phyloP scores from a whole-genome alignment of 352 stramenopile genomes.

The Pythium aphanidermatum region DNA sequence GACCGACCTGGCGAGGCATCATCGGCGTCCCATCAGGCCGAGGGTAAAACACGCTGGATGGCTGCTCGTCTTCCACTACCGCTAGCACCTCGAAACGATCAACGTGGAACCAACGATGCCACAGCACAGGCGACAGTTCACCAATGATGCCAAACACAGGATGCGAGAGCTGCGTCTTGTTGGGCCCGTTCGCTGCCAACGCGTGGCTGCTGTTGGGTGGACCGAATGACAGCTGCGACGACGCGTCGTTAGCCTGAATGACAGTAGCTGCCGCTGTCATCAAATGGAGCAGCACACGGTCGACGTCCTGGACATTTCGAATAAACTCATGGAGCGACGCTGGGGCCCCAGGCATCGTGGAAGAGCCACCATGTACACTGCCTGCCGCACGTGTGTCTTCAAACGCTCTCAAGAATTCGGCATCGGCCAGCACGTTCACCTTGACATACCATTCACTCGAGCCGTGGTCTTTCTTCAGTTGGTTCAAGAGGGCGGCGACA shows the following conservation, averaged over 20 bases:
- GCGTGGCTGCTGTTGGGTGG: conserved; percentile 31
- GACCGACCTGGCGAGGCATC: conserved; percentile 2
- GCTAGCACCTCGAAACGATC: conserved; percentile 81
- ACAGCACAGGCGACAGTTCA: conserved; percentile 78
- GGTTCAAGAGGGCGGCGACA: background rate
- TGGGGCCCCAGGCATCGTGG: conserved; percentile 22
- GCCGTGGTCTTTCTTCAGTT: conserved; percentile 11
- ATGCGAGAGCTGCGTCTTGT: conserved; percentile 47
- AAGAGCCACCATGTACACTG: background rate
- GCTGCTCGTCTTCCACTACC: conserved; percentile 64
- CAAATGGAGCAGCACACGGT: conserved; percentile 77
- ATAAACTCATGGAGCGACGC: conserved; percentile 74
- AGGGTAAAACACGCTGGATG: conserved; percentile 58
- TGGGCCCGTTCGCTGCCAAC: conserved; percentile 5
- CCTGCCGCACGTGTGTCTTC: conserved; percentile 30
- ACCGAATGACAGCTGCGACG: conserved; percentile 69
- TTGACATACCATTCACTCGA: conserved; percentile 79
- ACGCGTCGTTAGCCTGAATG: conserved; percentile 21
- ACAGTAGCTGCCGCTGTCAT: conserved; percentile 57
- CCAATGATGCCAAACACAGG: conserved; percentile 89
- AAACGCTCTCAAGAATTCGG: conserved; percentile 79
- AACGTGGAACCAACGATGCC: conserved; percentile 88
- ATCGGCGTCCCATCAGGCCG: background rate
- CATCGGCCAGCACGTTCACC: conserved; percentile 78
- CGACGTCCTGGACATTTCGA: conserved; percentile 80